Evolutionary conservation across 306 rosid species (phyloP).

Genomic region (Cajanus cajan): DNA sequence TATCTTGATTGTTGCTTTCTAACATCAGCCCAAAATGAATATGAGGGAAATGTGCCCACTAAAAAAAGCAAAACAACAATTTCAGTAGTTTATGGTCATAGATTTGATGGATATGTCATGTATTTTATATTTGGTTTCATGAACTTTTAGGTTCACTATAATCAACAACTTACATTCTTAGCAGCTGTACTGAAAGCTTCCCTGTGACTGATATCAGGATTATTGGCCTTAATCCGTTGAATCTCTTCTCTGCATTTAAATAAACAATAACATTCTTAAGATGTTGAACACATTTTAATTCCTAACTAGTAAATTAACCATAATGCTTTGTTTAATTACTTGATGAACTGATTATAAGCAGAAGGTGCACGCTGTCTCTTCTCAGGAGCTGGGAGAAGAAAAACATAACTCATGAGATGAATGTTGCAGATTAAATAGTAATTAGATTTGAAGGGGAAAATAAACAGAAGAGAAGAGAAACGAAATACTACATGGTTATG

Average conservation of each 20-base stretch:
- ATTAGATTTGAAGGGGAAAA: too few species aligned
- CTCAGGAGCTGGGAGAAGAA: constrained; percentile 92
- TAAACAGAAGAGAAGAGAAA: too few species aligned
- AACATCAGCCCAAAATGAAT: constrained; percentile 92
- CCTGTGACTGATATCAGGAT: constrained; percentile 92
- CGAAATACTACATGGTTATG: too few species aligned
- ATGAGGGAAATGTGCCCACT: constrained; percentile 99
- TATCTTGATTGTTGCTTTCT: constrained; percentile 77
- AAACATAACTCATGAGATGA: constrained; percentile 17
- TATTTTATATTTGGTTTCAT: not conserved
- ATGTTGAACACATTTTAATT: not conserved
- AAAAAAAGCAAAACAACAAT: not conserved
- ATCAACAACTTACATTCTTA: too few species aligned
- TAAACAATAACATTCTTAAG: not conserved
- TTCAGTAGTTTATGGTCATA: not conserved
- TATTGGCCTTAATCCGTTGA: constrained; percentile 93
- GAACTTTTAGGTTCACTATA: not conserved
- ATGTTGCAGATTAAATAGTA: constrained; percentile 11
- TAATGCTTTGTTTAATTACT: constrained; percentile 48
- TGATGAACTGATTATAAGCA: constrained; percentile 97
- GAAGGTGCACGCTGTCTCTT: too few species aligned
- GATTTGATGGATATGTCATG: too few species aligned
- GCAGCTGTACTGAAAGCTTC: constrained; percentile 99
- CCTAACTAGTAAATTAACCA: too few species aligned
- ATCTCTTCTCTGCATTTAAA: constrained; percentile 78